Conservation (phyloP, 495 filamentous ascomycete genomes). For the Melanomma pulvis-pyrius region DNA sequence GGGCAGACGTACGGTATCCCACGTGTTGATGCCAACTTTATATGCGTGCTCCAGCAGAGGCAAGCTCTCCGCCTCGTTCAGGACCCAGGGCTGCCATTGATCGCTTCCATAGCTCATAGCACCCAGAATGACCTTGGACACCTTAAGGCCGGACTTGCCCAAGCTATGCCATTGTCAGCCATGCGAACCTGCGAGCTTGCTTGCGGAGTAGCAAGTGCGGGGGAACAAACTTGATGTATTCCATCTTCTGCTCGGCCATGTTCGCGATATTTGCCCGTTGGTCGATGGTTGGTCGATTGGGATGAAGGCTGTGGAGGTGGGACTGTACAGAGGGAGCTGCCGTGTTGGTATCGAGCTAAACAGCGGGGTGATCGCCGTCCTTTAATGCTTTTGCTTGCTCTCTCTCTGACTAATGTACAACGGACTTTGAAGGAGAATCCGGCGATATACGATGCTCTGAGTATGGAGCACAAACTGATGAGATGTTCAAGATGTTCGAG, state of each 20-base stretch:
- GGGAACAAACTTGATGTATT: conserved; percentile 37
- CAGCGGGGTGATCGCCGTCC: neutral
- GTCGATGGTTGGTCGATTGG: neutral
- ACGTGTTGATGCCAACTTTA: conserved; percentile 64
- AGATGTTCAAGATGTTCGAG: no score
- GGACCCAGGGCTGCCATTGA: conserved; percentile 60
- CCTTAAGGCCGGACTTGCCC: conserved; percentile 66
- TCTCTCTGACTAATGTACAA: neutral
- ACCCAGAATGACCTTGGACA: conserved; percentile 69
- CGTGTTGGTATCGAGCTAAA: neutral
- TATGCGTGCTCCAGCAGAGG: conserved; percentile 72
- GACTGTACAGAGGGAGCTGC: neutral
- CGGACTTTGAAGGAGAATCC: neutral
- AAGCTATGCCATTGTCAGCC: conserved; percentile 45
- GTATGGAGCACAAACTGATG: neutral
- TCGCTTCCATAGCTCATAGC: conserved; percentile 67
- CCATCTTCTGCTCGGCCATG: conserved; percentile 36
- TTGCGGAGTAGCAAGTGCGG: neutral
- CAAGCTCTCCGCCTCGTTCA: conserved; percentile 64
- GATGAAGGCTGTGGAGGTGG: neutral
- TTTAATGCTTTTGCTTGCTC: neutral
- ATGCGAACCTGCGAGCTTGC: neutral
- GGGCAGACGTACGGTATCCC: conserved; percentile 53
- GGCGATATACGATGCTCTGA: neutral
- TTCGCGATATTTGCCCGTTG: conserved; percentile 2